Evolutionary conservation across 192 early-diverging fungal species (phyloP).

Genomic region (Coemansia sp.): DNA sequence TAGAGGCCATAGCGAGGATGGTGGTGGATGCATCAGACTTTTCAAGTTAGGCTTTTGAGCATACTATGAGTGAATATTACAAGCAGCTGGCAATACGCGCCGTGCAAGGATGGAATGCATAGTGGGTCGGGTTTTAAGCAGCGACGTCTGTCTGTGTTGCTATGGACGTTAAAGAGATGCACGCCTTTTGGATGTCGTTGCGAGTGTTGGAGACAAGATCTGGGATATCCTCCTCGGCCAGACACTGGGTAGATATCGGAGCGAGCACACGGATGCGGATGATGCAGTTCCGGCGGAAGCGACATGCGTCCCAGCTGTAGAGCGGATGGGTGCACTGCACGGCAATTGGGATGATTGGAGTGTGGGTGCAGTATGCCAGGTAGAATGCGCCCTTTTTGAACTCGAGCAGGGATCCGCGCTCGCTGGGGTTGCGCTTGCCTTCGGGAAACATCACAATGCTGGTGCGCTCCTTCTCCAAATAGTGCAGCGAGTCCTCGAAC

Average conservation of each 20-base stretch:
- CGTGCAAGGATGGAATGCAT: background rate
- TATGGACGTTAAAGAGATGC: conserved; percentile 21
- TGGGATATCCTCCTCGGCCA: conserved; percentile 51
- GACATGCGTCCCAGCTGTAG: conserved; percentile 41
- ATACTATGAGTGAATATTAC: background rate
- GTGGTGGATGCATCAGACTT: conserved; percentile 56
- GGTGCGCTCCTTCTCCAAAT: conserved; percentile 72
- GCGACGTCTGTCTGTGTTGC: background rate
- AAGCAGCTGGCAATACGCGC: background rate
- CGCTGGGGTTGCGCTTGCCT: conserved; percentile 78
- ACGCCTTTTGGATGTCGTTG: conserved; percentile 42
- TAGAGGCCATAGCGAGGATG: conserved; percentile 65
- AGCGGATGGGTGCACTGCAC: conserved; percentile 62
- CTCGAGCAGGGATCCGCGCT: conserved; percentile 70
- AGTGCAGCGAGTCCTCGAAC: conserved; percentile 69
- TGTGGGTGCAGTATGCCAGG: conserved; percentile 77
- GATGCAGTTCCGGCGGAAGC: conserved; percentile 42
- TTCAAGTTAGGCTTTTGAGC: conserved; percentile 1
- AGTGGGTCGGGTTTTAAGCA: background rate
- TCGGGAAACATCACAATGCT: conserved; percentile 88
- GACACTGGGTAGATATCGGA: conserved; percentile 44
- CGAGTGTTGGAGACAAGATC: conserved; percentile 44
- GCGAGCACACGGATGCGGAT: conserved; percentile 50
- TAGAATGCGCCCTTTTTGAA: conserved; percentile 99
- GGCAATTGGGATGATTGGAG: conserved; percentile 88